Conservation (phyloP, 2,329 filamentous ascomycete species). For the Cladophialophora psammophila region DNA sequence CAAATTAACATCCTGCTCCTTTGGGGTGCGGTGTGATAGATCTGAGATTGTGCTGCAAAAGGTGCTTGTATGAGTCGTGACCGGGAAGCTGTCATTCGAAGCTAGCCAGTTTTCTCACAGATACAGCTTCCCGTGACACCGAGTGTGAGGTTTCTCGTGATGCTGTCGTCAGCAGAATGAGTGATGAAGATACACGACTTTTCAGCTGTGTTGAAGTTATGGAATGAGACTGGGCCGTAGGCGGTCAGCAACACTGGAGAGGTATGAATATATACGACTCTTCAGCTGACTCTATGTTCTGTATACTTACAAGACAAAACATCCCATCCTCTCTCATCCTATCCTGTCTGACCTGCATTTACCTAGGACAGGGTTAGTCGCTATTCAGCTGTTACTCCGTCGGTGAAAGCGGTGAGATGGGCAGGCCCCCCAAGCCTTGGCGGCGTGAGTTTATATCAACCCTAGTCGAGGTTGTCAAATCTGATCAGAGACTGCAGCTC, state of each 20-base stretch:
- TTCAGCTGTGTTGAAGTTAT: not conserved
- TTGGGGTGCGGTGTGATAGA: not conserved
- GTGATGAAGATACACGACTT: not conserved
- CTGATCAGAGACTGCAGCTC: too few species aligned
- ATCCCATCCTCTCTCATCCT: not conserved
- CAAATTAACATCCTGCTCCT: not conserved
- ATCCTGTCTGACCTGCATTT: not conserved
- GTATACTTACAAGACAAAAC: not conserved
- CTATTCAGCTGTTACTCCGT: not conserved
- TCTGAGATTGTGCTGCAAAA: not conserved
- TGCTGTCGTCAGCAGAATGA: not conserved
- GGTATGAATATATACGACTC: not conserved
- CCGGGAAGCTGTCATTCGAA: not conserved
- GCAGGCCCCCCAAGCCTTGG: not conserved
- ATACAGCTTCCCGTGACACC: too few species aligned
- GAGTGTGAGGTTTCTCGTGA: not conserved
- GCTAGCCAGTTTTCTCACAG: not conserved
- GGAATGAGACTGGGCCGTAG: not conserved
- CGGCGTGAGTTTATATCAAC: not conserved
- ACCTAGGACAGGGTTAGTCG: not conserved
- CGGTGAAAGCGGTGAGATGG: not conserved
- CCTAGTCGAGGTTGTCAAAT: too few species aligned
- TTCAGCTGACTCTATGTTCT: not conserved
- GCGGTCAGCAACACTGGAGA: not conserved
- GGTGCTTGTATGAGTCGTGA: not conserved